Evolutionary conservation across 768 basidiomycete species (phyloP).

Genomic region (Hygrocybe punicea): DNA sequence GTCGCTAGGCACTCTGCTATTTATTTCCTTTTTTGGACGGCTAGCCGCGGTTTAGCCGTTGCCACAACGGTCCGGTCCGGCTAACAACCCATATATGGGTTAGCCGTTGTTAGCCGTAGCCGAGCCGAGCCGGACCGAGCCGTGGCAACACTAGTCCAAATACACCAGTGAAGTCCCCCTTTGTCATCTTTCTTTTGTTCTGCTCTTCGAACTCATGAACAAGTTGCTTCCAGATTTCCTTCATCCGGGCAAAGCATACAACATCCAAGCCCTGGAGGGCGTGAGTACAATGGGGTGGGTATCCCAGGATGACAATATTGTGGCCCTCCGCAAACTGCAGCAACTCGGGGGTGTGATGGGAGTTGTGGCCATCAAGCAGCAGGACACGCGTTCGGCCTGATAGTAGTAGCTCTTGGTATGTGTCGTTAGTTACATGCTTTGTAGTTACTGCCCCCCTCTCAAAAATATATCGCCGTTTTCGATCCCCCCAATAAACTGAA

Average conservation of each 20-base stretch:
- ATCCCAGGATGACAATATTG: constrained; percentile 39
- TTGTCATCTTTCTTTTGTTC: constrained; percentile 8
- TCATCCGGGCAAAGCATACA: constrained; percentile 43
- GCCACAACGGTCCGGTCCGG: no score
- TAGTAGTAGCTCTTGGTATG: constrained; percentile 34
- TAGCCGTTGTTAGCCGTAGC: no score
- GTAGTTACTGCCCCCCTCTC: no score
- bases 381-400: constrained; percentile 31
- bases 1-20: no score
- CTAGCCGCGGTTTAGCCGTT: no score
- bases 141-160: no score
- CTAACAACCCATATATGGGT: no score
- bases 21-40: no score
- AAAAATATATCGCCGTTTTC: no score
- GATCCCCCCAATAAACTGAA: no score
- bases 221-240: constrained; percentile 12
- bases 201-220: background rate
- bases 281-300: constrained; percentile 42
- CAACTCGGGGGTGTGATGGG: constrained; percentile 34
- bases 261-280: constrained; percentile 45
- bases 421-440: constrained; percentile 9
- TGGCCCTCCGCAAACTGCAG: constrained; percentile 32
- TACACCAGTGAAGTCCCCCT: constrained; percentile 19
- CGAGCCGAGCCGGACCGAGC: no score
- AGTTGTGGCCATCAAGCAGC: constrained; percentile 42